Percentiles rank a stretch among this genome's conserved stretches.
phyloP scores from a whole-genome alignment of 768 basidiomycete species.

The Auriculariales sp. region DNA sequence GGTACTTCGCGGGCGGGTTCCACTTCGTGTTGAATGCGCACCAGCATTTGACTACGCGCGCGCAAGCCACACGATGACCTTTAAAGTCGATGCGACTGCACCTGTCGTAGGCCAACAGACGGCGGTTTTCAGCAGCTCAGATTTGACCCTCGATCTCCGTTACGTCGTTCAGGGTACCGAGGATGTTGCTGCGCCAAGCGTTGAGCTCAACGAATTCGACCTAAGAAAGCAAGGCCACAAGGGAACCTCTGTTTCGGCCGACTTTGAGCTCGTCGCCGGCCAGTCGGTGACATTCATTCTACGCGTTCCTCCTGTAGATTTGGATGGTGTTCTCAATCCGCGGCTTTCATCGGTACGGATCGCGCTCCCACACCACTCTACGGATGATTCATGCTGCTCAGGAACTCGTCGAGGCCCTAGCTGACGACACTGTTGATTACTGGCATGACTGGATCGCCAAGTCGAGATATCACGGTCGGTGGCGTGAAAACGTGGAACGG shows the following conservation, averaged over 20 bases:
- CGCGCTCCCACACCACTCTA: too few relatives aligned
- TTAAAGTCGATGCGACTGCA: constrained; percentile 34
- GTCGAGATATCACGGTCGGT: constrained; percentile 81
- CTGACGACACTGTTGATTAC: constrained; percentile 56
- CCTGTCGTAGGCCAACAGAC: constrained; percentile 30
- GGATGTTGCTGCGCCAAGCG: constrained; percentile 31
- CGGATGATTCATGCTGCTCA: too few relatives aligned
- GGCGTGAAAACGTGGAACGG: constrained; percentile 90
- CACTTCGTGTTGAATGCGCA: constrained; percentile 76
- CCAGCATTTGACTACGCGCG: constrained; percentile 95
- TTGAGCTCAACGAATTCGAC: constrained; percentile 49
- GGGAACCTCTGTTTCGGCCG: constrained; percentile 44
- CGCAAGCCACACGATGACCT: constrained; percentile 48
- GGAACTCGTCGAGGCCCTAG: constrained; percentile 42
- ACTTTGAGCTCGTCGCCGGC: constrained; percentile 62
- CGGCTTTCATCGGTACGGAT: too few relatives aligned
- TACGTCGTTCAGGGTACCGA: constrained; percentile 50
- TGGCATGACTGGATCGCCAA: constrained; percentile 86
- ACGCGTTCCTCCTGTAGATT: constrained; percentile 41
- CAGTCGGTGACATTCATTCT: constrained; percentile 85
- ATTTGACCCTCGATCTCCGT: constrained; percentile 57
- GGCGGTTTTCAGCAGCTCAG: constrained; percentile 42
- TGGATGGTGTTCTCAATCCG: too few relatives aligned
- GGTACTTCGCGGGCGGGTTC: constrained; percentile 75
- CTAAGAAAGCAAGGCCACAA: constrained; percentile 58